Percentiles rank a stretch among this genome's conserved stretches.
Evolutionary conservation across 177 flowering plant species (phyloP).

Genomic region (Vitis hybrid): DNA sequence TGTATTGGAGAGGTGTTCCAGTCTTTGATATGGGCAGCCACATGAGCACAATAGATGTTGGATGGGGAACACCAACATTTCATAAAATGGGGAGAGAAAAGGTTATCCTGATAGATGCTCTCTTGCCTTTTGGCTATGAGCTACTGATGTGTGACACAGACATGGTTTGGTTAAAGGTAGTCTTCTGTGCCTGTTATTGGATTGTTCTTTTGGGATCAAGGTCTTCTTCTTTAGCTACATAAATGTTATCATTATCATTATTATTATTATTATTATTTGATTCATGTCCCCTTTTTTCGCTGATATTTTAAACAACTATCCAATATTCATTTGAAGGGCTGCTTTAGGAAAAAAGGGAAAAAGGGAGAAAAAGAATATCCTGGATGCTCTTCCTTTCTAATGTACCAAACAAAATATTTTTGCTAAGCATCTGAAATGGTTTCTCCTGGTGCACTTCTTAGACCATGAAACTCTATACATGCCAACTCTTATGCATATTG

Average conservation of each 20-base stretch:
- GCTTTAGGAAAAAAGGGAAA: too few species aligned
- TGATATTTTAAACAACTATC: neutral
- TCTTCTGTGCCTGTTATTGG: conserved; percentile 4
- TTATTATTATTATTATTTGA: neutral
- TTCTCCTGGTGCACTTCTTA: too few species aligned
- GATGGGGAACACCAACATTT: conserved; percentile 96
- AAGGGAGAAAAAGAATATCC: too few species aligned
- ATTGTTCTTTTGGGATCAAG: neutral
- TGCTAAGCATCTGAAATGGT: too few species aligned
- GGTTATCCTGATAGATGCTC: conserved; percentile 73
- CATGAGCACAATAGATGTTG: conserved; percentile 88
- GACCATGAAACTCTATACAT: too few species aligned
- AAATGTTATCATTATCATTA: neutral
- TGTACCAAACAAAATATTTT: too few species aligned
- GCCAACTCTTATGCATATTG: too few species aligned
- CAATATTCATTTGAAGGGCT: too few species aligned
- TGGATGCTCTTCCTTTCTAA: too few species aligned
- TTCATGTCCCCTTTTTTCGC: neutral
- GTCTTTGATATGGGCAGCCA: conserved; percentile 99
- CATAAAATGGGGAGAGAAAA: conserved; percentile 99
- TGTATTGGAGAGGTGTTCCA: conserved; percentile 95
- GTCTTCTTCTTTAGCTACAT: neutral
- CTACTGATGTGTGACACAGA: conserved; percentile 98
- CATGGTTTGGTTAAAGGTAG: conserved; percentile 99
- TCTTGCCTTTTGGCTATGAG: conserved; percentile 89